Evolutionary conservation across 495 filamentous ascomycete species (phyloP), one percentile per base, ranked within the genome.

Genomic region (Polyplosphaeria fusca): DNA sequence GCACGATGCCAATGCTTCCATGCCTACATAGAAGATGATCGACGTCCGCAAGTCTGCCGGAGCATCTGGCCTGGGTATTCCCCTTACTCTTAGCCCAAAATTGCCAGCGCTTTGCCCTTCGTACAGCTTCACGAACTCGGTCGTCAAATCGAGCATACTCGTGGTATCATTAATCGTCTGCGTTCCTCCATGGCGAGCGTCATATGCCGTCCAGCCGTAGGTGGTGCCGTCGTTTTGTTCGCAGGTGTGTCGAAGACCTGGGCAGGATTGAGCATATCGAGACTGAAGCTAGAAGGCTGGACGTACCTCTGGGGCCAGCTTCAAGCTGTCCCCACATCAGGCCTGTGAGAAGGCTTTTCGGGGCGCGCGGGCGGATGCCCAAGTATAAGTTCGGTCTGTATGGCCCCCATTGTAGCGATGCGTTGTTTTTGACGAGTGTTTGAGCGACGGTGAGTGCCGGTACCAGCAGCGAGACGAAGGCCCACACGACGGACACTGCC

Each of bases 151-250:
- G 46, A 98, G 74, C 47, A 75, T 80, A 72, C 97, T 98, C 22
- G 81, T 84, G 16, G 79, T 82, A 65, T 98, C 93, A 60, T 88
- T 85, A 47, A 97, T 91, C 18, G 86, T 86, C 74, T 97, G 87
- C 23, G 84, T 76, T 39, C 93, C 93, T 59, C 94, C 93, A 41
- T 76, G 83, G 42, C 93, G 78, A 16, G 88, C 81, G 70, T 97
- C 93, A 73, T 93, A 98, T 64, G 92, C 81, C 58, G 96, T 91
- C 93, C 93, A 98, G 55, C 91, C 93, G 68, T 97, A 98, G 39
- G 82, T 82, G 87, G 97, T 96, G 66, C 24, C 24, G 22, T 95
- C 89, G 67, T 90, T 77, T 69, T 96, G 92, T 67, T 96, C 91
- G 71, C 93, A 98, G 0, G 93, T 94, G 70, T 97, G 87, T 51